Conservation (phyloP, 2,329 filamentous ascomycete genomes). For the Fusarium poae region DNA sequence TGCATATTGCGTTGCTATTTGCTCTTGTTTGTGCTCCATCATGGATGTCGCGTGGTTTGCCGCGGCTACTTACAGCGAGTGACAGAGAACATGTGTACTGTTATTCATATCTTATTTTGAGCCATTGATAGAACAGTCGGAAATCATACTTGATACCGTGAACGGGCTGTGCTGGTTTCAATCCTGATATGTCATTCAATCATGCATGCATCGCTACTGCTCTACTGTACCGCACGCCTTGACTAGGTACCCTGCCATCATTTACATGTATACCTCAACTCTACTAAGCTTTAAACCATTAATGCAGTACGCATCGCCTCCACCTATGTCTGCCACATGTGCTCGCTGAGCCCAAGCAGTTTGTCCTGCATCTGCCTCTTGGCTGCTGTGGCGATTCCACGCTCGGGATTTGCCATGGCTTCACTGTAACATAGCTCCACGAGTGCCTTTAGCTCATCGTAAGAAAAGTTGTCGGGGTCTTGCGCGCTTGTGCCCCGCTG, state of each 20-base stretch:
- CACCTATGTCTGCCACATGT: conserved; percentile 71
- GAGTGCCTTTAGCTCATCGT: conserved; percentile 75
- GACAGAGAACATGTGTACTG: conserved; percentile 2
- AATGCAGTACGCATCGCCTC: neutral
- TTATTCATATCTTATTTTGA: neutral
- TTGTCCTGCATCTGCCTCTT: conserved; percentile 78
- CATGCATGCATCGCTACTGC: conserved; percentile 11
- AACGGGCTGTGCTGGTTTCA: neutral
- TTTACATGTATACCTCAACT: conserved; percentile 24
- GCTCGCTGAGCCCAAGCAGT: conserved; percentile 76
- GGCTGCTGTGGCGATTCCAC: conserved; percentile 75
- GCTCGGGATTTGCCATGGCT: conserved; percentile 73
- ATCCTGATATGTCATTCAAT: conserved; percentile 16
- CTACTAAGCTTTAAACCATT: conserved; percentile 22
- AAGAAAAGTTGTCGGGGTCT: conserved; percentile 65
- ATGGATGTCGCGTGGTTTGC: conserved; percentile 17
- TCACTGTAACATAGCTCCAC: conserved; percentile 78
- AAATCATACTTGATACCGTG: neutral
- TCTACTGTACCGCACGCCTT: conserved; percentile 2
- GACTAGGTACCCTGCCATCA: conserved; percentile 8
- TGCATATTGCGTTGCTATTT: neutral
- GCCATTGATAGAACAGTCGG: neutral
- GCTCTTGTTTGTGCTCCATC: neutral
- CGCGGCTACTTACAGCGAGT: conserved; percentile 6
- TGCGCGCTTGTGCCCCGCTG: conserved; percentile 52